Evolutionary conservation across 306 rosid genomes (phyloP).

Genomic region (Begonia fuchsioides): DNA sequence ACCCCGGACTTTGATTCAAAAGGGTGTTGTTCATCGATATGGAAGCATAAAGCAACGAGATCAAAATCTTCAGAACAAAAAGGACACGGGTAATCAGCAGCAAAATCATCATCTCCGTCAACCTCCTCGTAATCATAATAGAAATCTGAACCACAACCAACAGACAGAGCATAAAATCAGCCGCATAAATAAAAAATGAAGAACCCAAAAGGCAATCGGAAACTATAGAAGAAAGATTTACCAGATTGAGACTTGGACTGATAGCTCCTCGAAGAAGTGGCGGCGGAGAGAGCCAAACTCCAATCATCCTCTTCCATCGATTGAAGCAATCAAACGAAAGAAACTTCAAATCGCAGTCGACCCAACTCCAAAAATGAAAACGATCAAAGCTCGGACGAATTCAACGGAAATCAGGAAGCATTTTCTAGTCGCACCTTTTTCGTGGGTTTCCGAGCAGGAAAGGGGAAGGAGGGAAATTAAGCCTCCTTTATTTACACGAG

Average conservation of each 20-base stretch:
- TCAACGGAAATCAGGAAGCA: too few species aligned
- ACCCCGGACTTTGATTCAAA: constrained; percentile 45
- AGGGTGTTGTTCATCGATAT: constrained; percentile 52
- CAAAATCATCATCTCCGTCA: constrained; percentile 37
- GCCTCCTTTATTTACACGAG: too few species aligned
- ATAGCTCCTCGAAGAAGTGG: constrained; percentile 27
- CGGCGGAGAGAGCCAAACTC: constrained; percentile 26
- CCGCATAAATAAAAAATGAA: background rate
- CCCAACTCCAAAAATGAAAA: background rate
- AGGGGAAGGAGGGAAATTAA: too few species aligned
- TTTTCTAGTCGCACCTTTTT: too few species aligned
- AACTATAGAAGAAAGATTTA: constrained; percentile 12
- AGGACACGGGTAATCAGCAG: constrained; percentile 41
- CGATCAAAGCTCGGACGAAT: too few species aligned
- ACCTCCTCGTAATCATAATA: constrained; percentile 50
- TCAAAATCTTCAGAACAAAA: constrained; percentile 56
- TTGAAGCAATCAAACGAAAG: background rate
- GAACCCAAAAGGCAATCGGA: background rate
- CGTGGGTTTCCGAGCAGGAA: too few species aligned
- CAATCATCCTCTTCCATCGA: constrained; percentile 37
- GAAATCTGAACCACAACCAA: constrained; percentile 22
- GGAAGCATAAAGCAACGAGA: constrained; percentile 44
- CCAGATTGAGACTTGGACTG: constrained; percentile 42
- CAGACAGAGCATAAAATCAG: constrained; percentile 1
- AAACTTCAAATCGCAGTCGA: constrained; percentile 5